Conservation (phyloP, 225 moss, liverwort and hornwort species). For the Sphagnum tenellum region DNA sequence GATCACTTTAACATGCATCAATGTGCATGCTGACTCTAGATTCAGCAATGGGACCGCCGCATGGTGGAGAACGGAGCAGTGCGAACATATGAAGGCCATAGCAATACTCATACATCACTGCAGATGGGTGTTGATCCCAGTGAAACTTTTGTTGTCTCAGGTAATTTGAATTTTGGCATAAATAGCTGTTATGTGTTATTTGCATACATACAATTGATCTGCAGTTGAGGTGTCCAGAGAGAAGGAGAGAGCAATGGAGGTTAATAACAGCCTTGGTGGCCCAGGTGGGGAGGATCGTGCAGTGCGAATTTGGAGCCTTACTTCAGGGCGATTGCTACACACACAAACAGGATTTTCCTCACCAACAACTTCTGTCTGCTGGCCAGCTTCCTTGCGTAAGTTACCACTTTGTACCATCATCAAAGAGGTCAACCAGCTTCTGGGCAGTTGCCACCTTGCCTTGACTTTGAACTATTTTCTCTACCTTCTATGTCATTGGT, state of each 20-base stretch:
- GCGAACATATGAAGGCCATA: slow-evolving; percentile 67
- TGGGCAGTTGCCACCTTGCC: background rate
- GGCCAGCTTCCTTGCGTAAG: slow-evolving; percentile 75
- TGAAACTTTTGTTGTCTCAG: slow-evolving; percentile 74
- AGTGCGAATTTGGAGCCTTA: slow-evolving; percentile 77
- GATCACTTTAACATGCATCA: background rate
- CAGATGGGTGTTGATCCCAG: slow-evolving; percentile 83
- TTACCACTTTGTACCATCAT: background rate
- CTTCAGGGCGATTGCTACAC: slow-evolving; percentile 53
- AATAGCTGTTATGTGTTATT: too few relatives aligned
- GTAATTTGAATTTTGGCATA: slow-evolving; percentile 12
- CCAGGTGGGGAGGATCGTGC: slow-evolving; percentile 76
- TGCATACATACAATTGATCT: too few relatives aligned
- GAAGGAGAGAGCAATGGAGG: too few relatives aligned
- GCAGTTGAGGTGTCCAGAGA: too few relatives aligned
- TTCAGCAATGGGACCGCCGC: slow-evolving; percentile 86
- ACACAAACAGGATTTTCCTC: slow-evolving; percentile 39
- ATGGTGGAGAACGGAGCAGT: slow-evolving; percentile 58
- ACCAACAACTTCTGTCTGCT: slow-evolving; percentile 47
- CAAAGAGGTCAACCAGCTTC: too few relatives aligned
- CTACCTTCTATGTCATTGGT: background rate
- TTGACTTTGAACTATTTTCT: background rate
- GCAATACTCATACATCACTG: slow-evolving; percentile 59
- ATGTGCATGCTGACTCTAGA: slow-evolving; percentile 32
- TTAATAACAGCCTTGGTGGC: too few relatives aligned